Conservation (phyloP, 2,329 filamentous ascomycete genomes). For the Cytospora leucostoma region DNA sequence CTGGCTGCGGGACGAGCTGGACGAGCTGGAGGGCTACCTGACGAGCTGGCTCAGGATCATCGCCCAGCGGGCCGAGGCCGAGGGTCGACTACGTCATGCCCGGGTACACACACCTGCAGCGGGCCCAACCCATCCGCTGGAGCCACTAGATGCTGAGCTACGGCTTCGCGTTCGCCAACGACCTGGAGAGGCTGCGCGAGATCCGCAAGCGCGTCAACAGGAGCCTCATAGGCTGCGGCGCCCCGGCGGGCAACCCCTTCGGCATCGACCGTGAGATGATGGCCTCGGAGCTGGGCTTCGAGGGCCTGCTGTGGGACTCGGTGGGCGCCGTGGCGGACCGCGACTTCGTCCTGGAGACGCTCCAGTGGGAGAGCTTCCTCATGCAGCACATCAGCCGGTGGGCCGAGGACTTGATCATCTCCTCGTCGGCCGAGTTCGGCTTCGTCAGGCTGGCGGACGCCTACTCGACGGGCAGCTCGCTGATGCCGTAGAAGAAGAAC, state of each 20-base stretch:
- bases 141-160: slow-evolving; percentile 80
- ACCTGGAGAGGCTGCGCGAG: slow-evolving; percentile 76
- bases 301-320: slow-evolving; percentile 72
- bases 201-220: slow-evolving; percentile 73
- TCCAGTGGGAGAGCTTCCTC: slow-evolving; percentile 77
- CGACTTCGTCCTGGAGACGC: slow-evolving; percentile 79
- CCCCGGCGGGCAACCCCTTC: slow-evolving; percentile 81
- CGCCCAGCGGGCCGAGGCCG: slow-evolving; percentile 67
- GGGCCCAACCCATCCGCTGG: slow-evolving; percentile 78
- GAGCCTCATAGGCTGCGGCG: slow-evolving; percentile 71
- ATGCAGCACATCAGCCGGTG: slow-evolving; percentile 80
- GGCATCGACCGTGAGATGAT: slow-evolving; percentile 78
- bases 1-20: slow-evolving; percentile 78
- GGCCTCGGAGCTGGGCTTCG: slow-evolving; percentile 79
- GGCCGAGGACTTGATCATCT: slow-evolving; percentile 85
- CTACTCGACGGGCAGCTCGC: slow-evolving; percentile 73
- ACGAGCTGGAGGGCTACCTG: slow-evolving; percentile 68
- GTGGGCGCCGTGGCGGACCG: slow-evolving; percentile 76
- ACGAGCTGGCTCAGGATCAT: slow-evolving; percentile 70
- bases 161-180: slow-evolving; percentile 68
- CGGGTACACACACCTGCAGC: slow-evolving; percentile 85
- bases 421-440: slow-evolving; percentile 73
- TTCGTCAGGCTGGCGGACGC: slow-evolving; percentile 77
- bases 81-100: slow-evolving; percentile 80
- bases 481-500: slow-evolving; percentile 88